phyloP scores from a whole-genome alignment of 1,139 yeast species.

The Meyerozyma guilliermondii region DNA sequence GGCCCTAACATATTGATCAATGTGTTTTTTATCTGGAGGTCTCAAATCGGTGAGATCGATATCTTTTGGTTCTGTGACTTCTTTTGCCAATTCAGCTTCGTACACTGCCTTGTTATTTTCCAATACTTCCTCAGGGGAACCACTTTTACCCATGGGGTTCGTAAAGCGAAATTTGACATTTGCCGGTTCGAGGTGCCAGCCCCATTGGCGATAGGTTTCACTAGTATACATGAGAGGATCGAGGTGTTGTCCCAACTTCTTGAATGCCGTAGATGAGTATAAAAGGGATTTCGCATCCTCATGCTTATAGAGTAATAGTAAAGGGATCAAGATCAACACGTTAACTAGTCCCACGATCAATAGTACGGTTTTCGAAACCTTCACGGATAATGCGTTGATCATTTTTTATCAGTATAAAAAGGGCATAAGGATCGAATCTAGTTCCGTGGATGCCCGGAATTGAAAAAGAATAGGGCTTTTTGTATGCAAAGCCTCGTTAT shows the following conservation, averaged over 20 bases:
- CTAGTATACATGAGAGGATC: not conserved
- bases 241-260: not conserved
- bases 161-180: constrained; percentile 32
- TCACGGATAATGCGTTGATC: not conserved
- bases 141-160: constrained; percentile 25
- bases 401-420: not conserved
- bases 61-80: constrained; percentile 48
- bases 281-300: not conserved
- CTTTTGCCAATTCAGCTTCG: constrained; percentile 22
- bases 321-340: not conserved
- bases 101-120: constrained; percentile 29
- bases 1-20: constrained; percentile 37
- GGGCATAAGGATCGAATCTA: not conserved
- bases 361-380: not conserved
- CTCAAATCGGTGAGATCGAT: constrained; percentile 30
- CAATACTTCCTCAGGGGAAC: constrained; percentile 26
- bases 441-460: not conserved
- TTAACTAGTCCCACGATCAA: not conserved
- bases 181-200: constrained; percentile 11
- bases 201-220: constrained; percentile 5
- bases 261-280: not conserved
- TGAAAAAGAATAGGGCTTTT: not conserved
- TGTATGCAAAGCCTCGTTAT: not conserved
- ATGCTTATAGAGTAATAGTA: not conserved
- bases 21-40: constrained; percentile 20